phyloP scores from a whole-genome alignment of 805 yeast species.

The Sugiyamaella chiloensis region DNA sequence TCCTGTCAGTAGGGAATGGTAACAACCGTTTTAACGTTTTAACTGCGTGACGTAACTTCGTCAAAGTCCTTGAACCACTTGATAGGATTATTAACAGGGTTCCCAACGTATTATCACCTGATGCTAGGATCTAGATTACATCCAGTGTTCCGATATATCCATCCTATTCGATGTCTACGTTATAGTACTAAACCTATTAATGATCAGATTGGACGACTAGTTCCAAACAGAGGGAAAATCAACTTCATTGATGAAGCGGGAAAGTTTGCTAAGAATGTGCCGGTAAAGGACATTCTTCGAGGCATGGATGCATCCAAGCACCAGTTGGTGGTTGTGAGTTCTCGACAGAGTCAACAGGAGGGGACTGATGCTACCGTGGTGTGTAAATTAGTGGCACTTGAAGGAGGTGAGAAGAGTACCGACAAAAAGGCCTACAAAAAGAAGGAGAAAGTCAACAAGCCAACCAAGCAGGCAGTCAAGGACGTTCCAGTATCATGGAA shows the following conservation, averaged over 20 bases:
- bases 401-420: background rate
- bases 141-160: too few species aligned
- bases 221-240: constrained; percentile 23
- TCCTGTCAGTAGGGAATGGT: too few species aligned
- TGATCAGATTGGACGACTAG: constrained; percentile 11
- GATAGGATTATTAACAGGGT: too few species aligned
- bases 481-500: constrained; percentile 32
- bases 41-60: too few species aligned
- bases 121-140: too few species aligned
- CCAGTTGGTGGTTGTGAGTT: constrained; percentile 23
- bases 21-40: too few species aligned
- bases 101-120: too few species aligned
- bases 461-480: constrained; percentile 20
- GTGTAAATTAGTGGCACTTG: constrained; percentile 21
- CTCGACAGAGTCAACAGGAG: constrained; percentile 7
- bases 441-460: constrained; percentile 10
- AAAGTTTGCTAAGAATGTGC: constrained; percentile 13
- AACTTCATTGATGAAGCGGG: constrained; percentile 20
- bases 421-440: constrained; percentile 4
- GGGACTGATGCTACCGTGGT: constrained; percentile 24
- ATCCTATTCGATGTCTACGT: too few species aligned
- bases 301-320: constrained; percentile 10
- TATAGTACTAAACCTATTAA: too few species aligned
- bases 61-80: too few species aligned
- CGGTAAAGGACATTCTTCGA: constrained; percentile 14